Percentiles rank a stretch among this genome's conserved stretches.
Conservation (phyloP, 352 stramenopile genomes). For the Globisporangium splendens region DNA sequence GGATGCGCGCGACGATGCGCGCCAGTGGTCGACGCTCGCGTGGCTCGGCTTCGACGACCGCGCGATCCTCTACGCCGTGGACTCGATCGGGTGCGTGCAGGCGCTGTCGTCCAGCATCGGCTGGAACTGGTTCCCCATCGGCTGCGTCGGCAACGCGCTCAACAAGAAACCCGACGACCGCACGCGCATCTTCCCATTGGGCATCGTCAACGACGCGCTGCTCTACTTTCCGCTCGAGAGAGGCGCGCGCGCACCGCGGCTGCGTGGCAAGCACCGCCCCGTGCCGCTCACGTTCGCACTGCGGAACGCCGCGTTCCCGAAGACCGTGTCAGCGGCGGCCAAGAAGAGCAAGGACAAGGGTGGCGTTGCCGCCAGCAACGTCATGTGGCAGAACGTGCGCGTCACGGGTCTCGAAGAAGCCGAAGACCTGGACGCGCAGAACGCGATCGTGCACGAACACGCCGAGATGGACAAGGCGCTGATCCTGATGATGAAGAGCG, state of each 20-base stretch:
- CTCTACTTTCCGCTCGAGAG: slow-evolving; percentile 72
- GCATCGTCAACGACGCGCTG: slow-evolving; percentile 68
- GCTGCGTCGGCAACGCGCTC: slow-evolving; percentile 54
- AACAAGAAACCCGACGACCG: slow-evolving; percentile 59
- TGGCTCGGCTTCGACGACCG: slow-evolving; percentile 83
- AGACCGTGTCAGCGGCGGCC: slow-evolving; percentile 20
- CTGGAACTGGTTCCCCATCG: slow-evolving; percentile 75
- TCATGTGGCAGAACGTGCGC: slow-evolving; percentile 71
- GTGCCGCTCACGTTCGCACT: slow-evolving; percentile 67
- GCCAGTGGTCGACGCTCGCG: slow-evolving; percentile 52
- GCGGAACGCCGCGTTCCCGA: slow-evolving; percentile 52
- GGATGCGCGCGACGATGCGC: slow-evolving; percentile 27
- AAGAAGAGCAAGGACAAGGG: slow-evolving; percentile 25
- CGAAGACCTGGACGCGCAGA: slow-evolving; percentile 2
- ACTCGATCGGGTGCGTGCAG: slow-evolving; percentile 64
- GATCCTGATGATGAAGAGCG: slow-evolving; percentile 82
- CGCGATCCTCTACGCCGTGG: slow-evolving; percentile 63
- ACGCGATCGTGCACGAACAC: slow-evolving; percentile 49
- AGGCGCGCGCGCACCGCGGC: slow-evolving; percentile 31
- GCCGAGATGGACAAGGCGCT: slow-evolving; percentile 82
- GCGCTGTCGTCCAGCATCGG: slow-evolving; percentile 47
- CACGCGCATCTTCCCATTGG: slow-evolving; percentile 58
- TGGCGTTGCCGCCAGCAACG: slow-evolving; percentile 29
- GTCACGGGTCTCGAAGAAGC: slow-evolving; percentile 35
- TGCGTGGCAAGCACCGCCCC: slow-evolving; percentile 69